Evolutionary conservation across 495 filamentous ascomycete species (phyloP), one percentile per base, ranked within the genome.

Genomic region (Penicillium simplicissimum): DNA sequence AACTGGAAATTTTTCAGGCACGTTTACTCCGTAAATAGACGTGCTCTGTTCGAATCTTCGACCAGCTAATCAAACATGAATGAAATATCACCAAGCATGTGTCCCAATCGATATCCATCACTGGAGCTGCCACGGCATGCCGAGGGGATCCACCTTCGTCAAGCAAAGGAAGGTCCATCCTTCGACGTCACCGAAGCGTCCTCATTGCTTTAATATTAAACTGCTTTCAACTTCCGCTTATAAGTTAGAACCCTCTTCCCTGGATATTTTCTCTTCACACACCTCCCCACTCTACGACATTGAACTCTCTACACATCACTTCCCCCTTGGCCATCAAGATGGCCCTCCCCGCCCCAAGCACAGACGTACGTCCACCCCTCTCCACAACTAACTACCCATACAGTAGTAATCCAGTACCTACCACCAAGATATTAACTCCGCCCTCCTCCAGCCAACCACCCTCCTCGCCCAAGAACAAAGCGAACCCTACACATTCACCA

Each of bases 391-490:
- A n/a, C n/a, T n/a, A n/a, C n/a, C n/a, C n/a, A n/a, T n/a, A n/a
- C n/a, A n/a, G n/a, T n/a, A n/a, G n/a, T n/a, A n/a, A n/a, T n/a
- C n/a, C n/a, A n/a, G n/a, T n/a, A n/a, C n/a, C n/a, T n/a, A n/a
- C n/a, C n/a, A n/a, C n/a, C n/a, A n/a, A n/a, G n/a, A n/a, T 38
- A 52, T 14, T 52, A 34, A 52, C 34, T 5, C 10, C 5, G 6
- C n/a, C n/a, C 31, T 52, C 49, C 49, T 33, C 8, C 57, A 84
- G 82, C 69, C 83, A 59, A 71, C 76, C 31, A 66, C 67, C 57
- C 85, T 88, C 35, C 72, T 80, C 42, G 63, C 73, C 37, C 76
- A 76, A 61, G 86, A 88, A 73, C 67, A 74, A 59, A 75, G 71
- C 66, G 34, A 64, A 33, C 74, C 79, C 6, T 79, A 89, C 60